Percentiles rank a stretch among this genome's conserved stretches.
Conservation (phyloP, 371 early-diverging fungal species). For the Capillidium rhysosporum region DNA sequence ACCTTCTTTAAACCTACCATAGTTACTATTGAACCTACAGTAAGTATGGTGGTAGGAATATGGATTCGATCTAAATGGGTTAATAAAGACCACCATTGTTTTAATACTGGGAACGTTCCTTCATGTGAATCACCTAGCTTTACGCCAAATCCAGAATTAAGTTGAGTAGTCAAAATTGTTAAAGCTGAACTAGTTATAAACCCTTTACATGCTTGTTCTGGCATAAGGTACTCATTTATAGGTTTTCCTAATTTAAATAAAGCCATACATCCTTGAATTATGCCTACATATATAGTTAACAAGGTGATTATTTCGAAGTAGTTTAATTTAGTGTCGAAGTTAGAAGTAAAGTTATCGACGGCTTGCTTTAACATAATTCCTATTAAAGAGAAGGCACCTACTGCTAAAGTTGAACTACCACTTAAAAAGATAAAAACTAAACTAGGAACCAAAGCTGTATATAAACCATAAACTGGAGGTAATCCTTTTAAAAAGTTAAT, state of each 20-base stretch:
- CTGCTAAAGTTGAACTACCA: slow-evolving; percentile 28
- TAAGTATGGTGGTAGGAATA: neutral
- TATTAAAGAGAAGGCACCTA: neutral
- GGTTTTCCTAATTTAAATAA: neutral
- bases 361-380: neutral
- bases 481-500: slow-evolving; percentile 12
- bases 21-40: neutral
- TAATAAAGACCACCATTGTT: neutral
- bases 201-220: neutral
- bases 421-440: slow-evolving; percentile 62
- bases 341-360: neutral
- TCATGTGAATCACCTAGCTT: neutral
- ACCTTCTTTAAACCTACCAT: neutral
- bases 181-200: neutral
- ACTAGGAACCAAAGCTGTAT: slow-evolving; percentile 59
- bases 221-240: neutral
- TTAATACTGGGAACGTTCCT: neutral
- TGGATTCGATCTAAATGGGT: neutral
- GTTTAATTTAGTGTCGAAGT: neutral
- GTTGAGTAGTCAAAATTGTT: neutral
- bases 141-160: neutral
- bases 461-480: slow-evolving; percentile 72
- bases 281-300: neutral
- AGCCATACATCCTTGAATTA: neutral
- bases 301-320: neutral